Evolutionary conservation across 768 basidiomycete genomes (phyloP).

Genomic region (Rhodocollybia butyracea): DNA sequence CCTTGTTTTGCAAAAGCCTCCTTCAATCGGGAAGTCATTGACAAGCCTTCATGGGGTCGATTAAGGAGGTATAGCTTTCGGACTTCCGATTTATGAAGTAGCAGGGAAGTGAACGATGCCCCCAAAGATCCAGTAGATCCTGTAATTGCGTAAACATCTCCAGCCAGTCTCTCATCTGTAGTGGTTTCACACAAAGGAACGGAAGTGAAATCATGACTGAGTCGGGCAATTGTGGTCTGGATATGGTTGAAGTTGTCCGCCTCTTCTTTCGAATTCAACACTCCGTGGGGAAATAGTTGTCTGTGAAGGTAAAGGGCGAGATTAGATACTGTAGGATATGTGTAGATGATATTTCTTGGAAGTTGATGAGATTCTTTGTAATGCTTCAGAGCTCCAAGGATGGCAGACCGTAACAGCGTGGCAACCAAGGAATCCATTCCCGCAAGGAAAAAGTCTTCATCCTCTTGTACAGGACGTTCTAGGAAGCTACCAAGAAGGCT

Average conservation of each 20-base stretch:
- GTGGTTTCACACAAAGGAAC: no score
- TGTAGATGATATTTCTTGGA: no score
- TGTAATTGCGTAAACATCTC: no score
- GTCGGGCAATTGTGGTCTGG: no score
- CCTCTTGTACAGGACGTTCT: not conserved
- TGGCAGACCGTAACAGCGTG: not conserved
- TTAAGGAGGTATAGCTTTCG: not conserved
- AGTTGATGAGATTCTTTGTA: not conserved
- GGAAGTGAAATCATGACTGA: no score
- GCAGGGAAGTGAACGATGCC: not conserved
- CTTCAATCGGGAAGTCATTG: not conserved
- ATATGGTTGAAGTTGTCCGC: no score
- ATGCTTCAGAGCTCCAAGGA: not conserved
- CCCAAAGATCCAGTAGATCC: not conserved
- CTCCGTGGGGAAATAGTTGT: no score
- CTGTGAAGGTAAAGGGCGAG: no score
- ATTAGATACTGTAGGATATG: no score
- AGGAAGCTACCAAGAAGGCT: not conserved
- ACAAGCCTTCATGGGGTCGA: not conserved
- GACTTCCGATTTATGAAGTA: not conserved
- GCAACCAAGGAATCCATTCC: no score
- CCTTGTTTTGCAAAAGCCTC: not conserved
- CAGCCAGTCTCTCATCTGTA: no score
- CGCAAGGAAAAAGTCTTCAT: conserved; percentile 1
- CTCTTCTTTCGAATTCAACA: no score